Conservation (phyloP, 352 stramenopile species). For the Globisporangium splendens region DNA sequence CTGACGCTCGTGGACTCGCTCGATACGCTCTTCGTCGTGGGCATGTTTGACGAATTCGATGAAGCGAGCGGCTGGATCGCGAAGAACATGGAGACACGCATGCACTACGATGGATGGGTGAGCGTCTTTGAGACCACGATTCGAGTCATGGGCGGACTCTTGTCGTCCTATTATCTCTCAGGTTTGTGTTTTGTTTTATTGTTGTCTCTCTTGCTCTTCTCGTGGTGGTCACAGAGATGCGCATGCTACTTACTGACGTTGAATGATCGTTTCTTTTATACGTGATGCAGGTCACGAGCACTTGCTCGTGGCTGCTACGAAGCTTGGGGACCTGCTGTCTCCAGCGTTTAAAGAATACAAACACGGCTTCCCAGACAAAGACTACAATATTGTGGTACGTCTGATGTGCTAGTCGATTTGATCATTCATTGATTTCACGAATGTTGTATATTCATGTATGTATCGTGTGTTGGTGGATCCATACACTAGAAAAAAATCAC, state of each 20-base stretch:
- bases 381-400: conserved; percentile 63
- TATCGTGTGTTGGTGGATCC: background rate
- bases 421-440: no score
- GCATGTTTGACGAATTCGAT: conserved; percentile 80
- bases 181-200: conserved; percentile 15
- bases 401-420: background rate
- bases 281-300: conserved; percentile 35
- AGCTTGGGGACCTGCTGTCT: conserved; percentile 59
- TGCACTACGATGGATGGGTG: conserved; percentile 31
- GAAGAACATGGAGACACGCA: conserved; percentile 58
- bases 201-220: background rate
- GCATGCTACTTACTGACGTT: background rate
- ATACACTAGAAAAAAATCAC: conserved; percentile 28
- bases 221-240: no score
- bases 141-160: conserved; percentile 62
- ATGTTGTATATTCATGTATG: background rate
- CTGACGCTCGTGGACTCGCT: conserved; percentile 78
- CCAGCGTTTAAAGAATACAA: conserved; percentile 48
- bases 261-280: background rate
- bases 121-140: conserved; percentile 81
- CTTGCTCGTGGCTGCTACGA: conserved; percentile 53
- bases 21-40: conserved; percentile 71
- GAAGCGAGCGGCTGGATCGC: conserved; percentile 60
- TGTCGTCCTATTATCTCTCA: conserved; percentile 68
- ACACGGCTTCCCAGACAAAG: conserved; percentile 59